Base-by-base conservation (phyloP, 2,329 filamentous ascomycete species). In the Aspergillus sp. region DNA sequence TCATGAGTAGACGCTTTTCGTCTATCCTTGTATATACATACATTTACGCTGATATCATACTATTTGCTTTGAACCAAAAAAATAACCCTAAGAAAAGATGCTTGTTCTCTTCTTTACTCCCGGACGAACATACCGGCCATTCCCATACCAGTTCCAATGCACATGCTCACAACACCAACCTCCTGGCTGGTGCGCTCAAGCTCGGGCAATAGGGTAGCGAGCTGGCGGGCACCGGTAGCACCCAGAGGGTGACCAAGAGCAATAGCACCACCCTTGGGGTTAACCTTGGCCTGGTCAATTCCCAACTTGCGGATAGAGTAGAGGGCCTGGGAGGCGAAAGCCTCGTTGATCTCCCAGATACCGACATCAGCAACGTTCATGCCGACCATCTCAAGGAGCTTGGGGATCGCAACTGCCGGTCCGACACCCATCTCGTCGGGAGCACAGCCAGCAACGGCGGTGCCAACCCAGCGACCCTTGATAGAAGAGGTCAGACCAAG, bases 341-440 rank as follows among this genome's bases (percentile, higher is more conserved):
- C 81, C 77, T 96, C 90, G 66, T 96, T 96, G 67, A 96, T 86
- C 74, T 96, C 90, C 90, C 90, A 96, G 7, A 93, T 73, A 31
- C 84, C 78, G 0, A 97, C 80, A 45, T 96, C 88, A 2, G 75
- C 72, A 9, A 73, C 83, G 35, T 69, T 61, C 10, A 96, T 64
- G 1, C 83, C 88, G 1, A 85, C 78, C 48, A 81, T 79, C 12
- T 72, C 65, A n/a, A 96, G 74, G 13, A 95, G 74, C 62, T 85
- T 86, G 6, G 90, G 90, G 41, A 96, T 91, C 0, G 88, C 90
- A 27, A 95, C 61, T 0, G 89, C 88, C 0, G 91, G 90, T 0
- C 91, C 90, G 45, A 96, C 76, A 33, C 91, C 90, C 91, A 97
- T 96, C 76, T 95, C 90, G 60, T 95, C 89, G 0, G 91, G 90